phyloP scores from a whole-genome alignment of 106 monocot species.

The Dioscorea alata region DNA sequence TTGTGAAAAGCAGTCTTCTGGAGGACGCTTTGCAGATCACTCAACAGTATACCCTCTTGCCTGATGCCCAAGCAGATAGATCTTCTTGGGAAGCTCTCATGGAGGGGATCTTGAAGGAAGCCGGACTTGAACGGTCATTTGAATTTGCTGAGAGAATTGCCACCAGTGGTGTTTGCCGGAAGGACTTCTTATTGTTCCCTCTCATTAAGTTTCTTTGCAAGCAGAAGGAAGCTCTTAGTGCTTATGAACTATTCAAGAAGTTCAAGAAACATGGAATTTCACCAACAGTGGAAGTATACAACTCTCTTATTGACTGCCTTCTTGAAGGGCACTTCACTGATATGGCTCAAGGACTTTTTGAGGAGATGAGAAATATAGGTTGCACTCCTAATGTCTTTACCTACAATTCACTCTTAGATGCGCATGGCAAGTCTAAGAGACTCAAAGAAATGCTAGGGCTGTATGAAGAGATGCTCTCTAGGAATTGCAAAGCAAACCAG shows the following conservation, averaged over 20 bases:
- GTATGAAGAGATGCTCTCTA: slow-evolving; percentile 65
- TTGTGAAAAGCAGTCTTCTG: slow-evolving; percentile 51
- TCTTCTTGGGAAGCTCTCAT: slow-evolving; percentile 58
- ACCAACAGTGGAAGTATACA: slow-evolving; percentile 59
- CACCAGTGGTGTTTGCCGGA: slow-evolving; percentile 26
- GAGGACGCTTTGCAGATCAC: slow-evolving; percentile 50
- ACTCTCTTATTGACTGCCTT: slow-evolving; percentile 52
- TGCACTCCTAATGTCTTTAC: slow-evolving; percentile 57
- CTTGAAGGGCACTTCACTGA: slow-evolving; percentile 23
- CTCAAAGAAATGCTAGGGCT: slow-evolving; percentile 61
- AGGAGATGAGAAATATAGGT: slow-evolving; percentile 66
- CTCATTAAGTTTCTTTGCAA: slow-evolving; percentile 65
- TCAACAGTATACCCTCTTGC: slow-evolving; percentile 23
- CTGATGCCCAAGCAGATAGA: slow-evolving; percentile 36
- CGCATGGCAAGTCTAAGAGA: slow-evolving; percentile 52
- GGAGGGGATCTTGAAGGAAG: slow-evolving; percentile 62
- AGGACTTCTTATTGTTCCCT: slow-evolving; percentile 66
- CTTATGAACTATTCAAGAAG: slow-evolving; percentile 47
- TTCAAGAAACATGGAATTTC: slow-evolving; percentile 58
- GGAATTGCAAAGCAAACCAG: slow-evolving; percentile 44
- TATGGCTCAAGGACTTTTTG: slow-evolving; percentile 37
- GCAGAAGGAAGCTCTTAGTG: slow-evolving; percentile 48
- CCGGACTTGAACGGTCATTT: slow-evolving; percentile 44
- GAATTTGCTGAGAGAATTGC: slow-evolving; percentile 45
- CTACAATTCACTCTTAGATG: slow-evolving; percentile 66